These are phyloP conservation scores for Cicer bijugum DNA, from an alignment of 306 rosid genomes.

Conservation along the genomic window DNA sequence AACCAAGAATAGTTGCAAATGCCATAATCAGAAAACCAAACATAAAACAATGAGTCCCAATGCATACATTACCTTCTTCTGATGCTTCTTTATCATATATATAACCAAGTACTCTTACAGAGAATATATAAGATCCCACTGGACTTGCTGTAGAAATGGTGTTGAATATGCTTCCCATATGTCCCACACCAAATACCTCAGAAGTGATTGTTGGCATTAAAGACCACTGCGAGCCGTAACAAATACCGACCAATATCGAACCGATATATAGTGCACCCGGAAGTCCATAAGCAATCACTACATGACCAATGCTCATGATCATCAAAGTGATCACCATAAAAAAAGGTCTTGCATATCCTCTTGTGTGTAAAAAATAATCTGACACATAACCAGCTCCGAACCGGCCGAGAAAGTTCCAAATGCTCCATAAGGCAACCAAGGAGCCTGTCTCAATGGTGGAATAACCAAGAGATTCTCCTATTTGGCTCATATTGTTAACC, in stretches of 20 bases:
- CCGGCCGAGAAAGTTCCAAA: slow-evolving; percentile 90
- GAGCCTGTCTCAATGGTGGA: slow-evolving; percentile 52
- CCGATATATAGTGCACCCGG: slow-evolving; percentile 64
- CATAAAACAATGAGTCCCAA: slow-evolving; percentile 62
- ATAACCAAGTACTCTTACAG: slow-evolving; percentile 69
- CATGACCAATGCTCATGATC: slow-evolving; percentile 61
- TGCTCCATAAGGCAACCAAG: slow-evolving; percentile 82
- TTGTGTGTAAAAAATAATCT: slow-evolving; percentile 60
- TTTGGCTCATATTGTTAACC: slow-evolving; percentile 74
- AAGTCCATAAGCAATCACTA: slow-evolving; percentile 60
- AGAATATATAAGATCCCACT: slow-evolving; percentile 71
- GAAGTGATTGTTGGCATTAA: slow-evolving; percentile 74
- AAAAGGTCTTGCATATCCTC: slow-evolving; percentile 74
- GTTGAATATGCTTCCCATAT: slow-evolving; percentile 81
- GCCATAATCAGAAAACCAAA: slow-evolving; percentile 60
- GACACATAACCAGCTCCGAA: slow-evolving; percentile 79
- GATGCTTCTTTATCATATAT: slow-evolving; percentile 67
- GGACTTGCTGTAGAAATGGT: slow-evolving; percentile 68
- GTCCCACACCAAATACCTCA: slow-evolving; percentile 72
- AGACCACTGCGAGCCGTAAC: slow-evolving; percentile 86
- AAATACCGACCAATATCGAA: slow-evolving; percentile 68
- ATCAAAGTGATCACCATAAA: slow-evolving; percentile 62
- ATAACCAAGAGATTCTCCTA: slow-evolving; percentile 81
- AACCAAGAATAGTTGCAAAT: slow-evolving; percentile 55
- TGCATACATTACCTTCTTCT: slow-evolving; percentile 49